Conservation (phyloP, 2,329 filamentous ascomycete species). For the Dothistroma pini region DNA sequence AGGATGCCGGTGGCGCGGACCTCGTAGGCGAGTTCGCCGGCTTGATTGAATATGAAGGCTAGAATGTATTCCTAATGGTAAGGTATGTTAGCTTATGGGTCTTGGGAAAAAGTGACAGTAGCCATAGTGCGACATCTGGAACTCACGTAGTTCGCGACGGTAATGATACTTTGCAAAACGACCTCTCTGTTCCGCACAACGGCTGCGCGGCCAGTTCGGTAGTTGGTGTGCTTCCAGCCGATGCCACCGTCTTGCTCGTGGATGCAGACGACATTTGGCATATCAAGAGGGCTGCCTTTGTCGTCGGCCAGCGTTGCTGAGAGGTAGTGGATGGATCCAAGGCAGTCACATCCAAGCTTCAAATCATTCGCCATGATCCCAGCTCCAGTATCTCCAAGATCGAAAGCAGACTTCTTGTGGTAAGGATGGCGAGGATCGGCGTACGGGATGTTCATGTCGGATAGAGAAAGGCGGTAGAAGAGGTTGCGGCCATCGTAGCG, state of each 20-base stretch:
- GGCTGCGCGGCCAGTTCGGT: conserved; percentile 61
- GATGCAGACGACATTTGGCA: conserved; percentile 66
- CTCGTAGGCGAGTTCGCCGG: conserved; percentile 63
- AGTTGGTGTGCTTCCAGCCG: conserved; percentile 70
- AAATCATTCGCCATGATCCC: conserved; percentile 67
- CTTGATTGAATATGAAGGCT: conserved; percentile 68
- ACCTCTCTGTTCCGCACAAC: conserved; percentile 62
- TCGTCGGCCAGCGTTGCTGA: conserved; percentile 56
- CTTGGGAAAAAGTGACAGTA: neutral
- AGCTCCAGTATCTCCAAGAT: conserved; percentile 63
- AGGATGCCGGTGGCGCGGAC: conserved; percentile 66
- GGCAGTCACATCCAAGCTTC: conserved; percentile 66
- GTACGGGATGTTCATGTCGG: conserved; percentile 64
- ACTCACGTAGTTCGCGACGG: conserved; percentile 21
- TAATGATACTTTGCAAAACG: conserved; percentile 67
- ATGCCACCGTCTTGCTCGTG: conserved; percentile 69
- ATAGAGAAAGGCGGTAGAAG: conserved; percentile 64
- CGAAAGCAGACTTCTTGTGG: conserved; percentile 67
- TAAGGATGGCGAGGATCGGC: conserved; percentile 64
- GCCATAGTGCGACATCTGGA: neutral
- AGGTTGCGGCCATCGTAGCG: conserved; percentile 51
- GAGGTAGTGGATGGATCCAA: conserved; percentile 67
- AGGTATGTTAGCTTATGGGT: neutral
- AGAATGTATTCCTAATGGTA: conserved; percentile 59
- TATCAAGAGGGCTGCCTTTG: conserved; percentile 50